Evolutionary conservation across 2,329 filamentous ascomycete species (phyloP), one percentile per base, ranked within the genome.

Genomic region (Penicillium polonicum): DNA sequence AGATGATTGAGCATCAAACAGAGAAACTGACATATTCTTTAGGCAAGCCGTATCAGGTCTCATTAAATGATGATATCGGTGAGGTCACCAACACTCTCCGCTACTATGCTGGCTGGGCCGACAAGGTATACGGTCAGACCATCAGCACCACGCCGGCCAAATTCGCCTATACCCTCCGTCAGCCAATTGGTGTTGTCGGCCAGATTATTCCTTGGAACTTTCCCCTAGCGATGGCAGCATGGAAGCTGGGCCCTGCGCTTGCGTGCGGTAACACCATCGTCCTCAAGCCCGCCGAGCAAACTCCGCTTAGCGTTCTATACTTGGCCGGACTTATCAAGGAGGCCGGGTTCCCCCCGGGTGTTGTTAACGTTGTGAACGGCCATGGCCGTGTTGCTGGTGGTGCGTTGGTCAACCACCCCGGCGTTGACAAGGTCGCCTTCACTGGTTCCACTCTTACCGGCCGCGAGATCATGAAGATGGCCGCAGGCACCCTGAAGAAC

Each of bases 171-270:
- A 92, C 90, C 63, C 81, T 84, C 70, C 85, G 86, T 65, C 90
- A 96, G 82, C 90, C 91, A 10, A 80, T 87, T 63, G 89, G 89
- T 75, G 88, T 92, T 59, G 92, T 90, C 75, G 91, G 88, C 70
- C 90, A 94, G 76, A 92, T 93, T 72, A 93, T 94, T 69, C 90
- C 90, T 61, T 92, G 90, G 90, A 93, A 93, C 81, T 93, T 91
- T 79, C 90, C 65, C 31, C 58, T 67, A 36, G 62, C 60, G 2
- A 67, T 67, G 65, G 65, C 65, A 23, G 65, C 65, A 23, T 67
- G 65, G 65, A 67, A 67, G 57, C 51, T 67, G 8, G 65, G 65
- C n/a, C 65, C 65, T 33, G 65, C 65, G 3, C 63, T 67, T 43
- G 65, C 65, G 5, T 67, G 65, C 33, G 65, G 65, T 51, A 67